Evolutionary conservation across 495 filamentous ascomycete genomes (phyloP).

Genomic region (Aspergillus sclerotioniger): DNA sequence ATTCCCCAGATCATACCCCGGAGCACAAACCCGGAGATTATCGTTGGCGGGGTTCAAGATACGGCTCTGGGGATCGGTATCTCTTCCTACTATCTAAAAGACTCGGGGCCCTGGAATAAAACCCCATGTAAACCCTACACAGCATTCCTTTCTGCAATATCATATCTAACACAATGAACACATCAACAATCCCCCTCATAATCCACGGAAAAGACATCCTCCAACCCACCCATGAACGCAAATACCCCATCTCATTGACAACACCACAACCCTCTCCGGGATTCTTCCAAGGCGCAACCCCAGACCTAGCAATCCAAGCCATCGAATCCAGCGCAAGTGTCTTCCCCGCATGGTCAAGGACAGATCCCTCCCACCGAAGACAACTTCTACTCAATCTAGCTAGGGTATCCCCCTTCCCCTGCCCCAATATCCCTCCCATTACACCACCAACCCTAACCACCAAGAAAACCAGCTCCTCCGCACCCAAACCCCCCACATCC

Average conservation of each 20-base stretch:
- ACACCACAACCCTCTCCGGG: neutral
- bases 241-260: neutral
- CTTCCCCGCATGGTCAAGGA: slow-evolving; percentile 61
- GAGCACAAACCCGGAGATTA: too few species aligned
- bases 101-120: too few species aligned
- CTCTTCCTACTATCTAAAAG: too few species aligned
- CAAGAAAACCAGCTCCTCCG: neutral
- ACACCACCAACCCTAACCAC: neutral
- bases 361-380: slow-evolving; percentile 53
- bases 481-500: neutral
- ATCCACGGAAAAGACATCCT: neutral
- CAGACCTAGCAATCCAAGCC: slow-evolving; percentile 54
- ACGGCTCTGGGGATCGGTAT: neutral
- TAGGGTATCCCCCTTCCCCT: too few species aligned
- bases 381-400: slow-evolving; percentile 64
- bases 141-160: too few species aligned
- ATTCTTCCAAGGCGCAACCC: slow-evolving; percentile 40
- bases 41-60: neutral
- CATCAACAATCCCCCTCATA: neutral
- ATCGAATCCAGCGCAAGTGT: slow-evolving; percentile 58
- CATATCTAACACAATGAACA: neutral
- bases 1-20: too few species aligned
- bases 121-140: too few species aligned
- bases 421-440: neutral
- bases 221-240: neutral